Base-by-base conservation (phyloP, 2,329 filamentous ascomycete genomes). In the Myrmaecium sp. region DNA sequence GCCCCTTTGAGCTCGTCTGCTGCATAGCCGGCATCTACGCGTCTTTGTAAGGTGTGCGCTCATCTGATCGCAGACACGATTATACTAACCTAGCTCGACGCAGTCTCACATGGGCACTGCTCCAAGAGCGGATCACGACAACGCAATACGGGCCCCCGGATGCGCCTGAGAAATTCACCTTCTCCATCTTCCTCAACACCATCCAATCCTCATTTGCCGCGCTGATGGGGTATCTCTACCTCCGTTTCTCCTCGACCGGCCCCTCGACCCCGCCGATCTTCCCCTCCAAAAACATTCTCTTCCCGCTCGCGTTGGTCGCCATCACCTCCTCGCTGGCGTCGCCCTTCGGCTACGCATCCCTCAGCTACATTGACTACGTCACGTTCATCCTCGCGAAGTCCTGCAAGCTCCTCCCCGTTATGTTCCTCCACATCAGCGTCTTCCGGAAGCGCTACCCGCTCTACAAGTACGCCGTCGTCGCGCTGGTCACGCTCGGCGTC, bases 361-460 rank as follows among this genome's bases (percentile, higher is more conserved):
- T 95, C 26, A 74, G 77, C 19, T 83, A 95, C 52, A 83, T 95
- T 54, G 89, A 95, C 66, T 95, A 95, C 57, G 81, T 95, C 45
- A 94, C 89, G 16, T 95, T 92, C 57, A 80, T 94, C 40, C 76
- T 98, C 21, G 86, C 89, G 41, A 95, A 98, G 58, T 84, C 77
- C 42, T 98, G 89, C 74, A 98, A 98, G 60, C 68, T 98, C 12
- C 72, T 98, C n/a, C 89, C 89, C 3, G 89, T 98, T 45, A 95
- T 98, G 89, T 74, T 89, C 44, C 66, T 98, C 21, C 86, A 98
- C 59, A 70, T 95, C 44, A 86, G 83, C 23, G 56, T 98, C 24
- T 98, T 94, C 62, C 74, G 76, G 33, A 78, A 76, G 44, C 66
- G 74, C 25, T 98, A 94, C 53, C 86, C 89, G 1, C 62, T 93